Base-by-base conservation (phyloP, 1,284 basidiomycete species). In the Boletus austroedulis region DNA sequence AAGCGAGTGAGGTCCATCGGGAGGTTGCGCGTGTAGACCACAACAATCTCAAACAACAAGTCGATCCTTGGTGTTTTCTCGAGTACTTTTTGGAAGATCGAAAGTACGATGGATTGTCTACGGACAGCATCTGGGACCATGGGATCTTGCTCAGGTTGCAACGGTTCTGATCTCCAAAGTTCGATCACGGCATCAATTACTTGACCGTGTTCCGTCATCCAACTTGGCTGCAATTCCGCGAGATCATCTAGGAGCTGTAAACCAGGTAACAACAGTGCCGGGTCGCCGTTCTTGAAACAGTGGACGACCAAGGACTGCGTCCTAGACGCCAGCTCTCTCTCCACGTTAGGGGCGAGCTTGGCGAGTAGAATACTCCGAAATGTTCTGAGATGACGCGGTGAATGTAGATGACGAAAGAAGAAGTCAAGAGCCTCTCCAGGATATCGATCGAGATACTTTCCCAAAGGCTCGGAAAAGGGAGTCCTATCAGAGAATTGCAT, bases 381-480 rank as follows among this genome's bases (percentile, higher is more conserved):
- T 0, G 93, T 94, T 63, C 87, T 85, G 36, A 95, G 79, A 64
- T 93, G 86, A 41, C 87, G 82, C 1, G 87, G 82, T 61, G 89
- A 86, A 48, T 86, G 80, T 24, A 99, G 77, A 65, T 92, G 85
- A 26, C 84, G 83, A 65, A 97, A 82, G 73, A 99, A 91, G 73
- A 93, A 92, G 56, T 90, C 85, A 24, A 92, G 82, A 5, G 94
- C 89, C 67, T 98, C 93, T 3, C 77, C 78, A 3, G 94, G 90
- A 74, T 98, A 99, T 26, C 93, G 85, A 74, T 98, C 87, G 28
- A 99, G 82, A 74, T 94, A 99, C 71, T 89, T 89, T 19, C 91
- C 94, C 45, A 99, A 78, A 23, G 95, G 95, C 64, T 94, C 89
- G 0, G 96, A 98, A 77, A 99, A 98, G 0, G 95, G 95, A 64